Evolutionary conservation across 2,329 filamentous ascomycete genomes (phyloP), one percentile per base, ranked within the genome.

Genomic region (Alternaria sp.): DNA sequence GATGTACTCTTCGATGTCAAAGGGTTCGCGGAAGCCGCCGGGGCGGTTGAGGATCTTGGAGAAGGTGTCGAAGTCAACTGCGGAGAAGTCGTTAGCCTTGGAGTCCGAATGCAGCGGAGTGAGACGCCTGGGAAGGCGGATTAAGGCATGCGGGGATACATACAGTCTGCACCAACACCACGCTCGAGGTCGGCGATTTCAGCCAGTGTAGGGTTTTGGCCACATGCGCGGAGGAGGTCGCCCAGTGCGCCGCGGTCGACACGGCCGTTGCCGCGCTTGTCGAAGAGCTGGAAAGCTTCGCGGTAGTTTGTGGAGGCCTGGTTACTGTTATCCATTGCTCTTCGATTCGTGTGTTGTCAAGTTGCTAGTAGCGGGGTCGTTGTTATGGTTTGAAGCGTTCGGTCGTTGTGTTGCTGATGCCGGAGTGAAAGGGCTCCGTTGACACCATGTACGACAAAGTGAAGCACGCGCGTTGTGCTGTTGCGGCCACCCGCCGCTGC

Each of bases 241-340:
- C 96, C 96, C 61, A 99, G 89, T 69, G 90, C 91, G 71, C 95
- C 91, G 81, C 94, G 86, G 44, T 91, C 84, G 73, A 98, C 96
- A 75, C 94, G 94, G 79, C 95, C 94, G 80, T 93, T 97, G 80
- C 96, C 96, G 82, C 96, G 95, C 90, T 97, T 98, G 88, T 99
- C 96, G 87, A 98, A 99, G 81, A 99, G 92, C 77, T 94, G 94
- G 84, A 99, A 99, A 74, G 96, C 96, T 90, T 99, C 96, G 87
- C 98, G 98, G 93, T 98, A 99, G 91, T 99, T 98, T 85, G 95
- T 98, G 66, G 88, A 89, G 80, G 88, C 87, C 88, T 90, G 87
- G 23, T 66, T 66, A 55, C 57, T 69, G 74, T 78, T 78, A 77
- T 77, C 70, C 75, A 79, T 78, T 62, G 68, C 66, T 73, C 68